These are phyloP conservation scores for Apiospora sp. DNA, from an alignment of 2,329 filamentous ascomycete genomes.

Conservation along the genomic window DNA sequence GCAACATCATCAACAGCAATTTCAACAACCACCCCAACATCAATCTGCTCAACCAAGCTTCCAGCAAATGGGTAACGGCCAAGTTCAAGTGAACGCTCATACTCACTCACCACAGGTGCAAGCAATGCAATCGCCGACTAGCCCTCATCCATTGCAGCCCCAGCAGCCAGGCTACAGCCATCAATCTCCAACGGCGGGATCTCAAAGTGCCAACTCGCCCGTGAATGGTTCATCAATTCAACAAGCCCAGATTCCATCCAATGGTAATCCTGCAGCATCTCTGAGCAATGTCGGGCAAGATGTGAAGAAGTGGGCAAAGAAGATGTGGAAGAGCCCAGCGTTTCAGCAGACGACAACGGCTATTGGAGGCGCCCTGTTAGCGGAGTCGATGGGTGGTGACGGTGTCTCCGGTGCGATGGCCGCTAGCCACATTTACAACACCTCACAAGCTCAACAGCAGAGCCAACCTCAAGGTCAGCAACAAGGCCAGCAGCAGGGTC, in stretches of 20 bases:
- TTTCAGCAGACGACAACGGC: slow-evolving; percentile 38
- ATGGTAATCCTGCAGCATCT: neutral
- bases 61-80: neutral
- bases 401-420: slow-evolving; percentile 30
- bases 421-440: slow-evolving; percentile 31
- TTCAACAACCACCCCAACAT: neutral
- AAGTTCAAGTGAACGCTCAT: neutral
- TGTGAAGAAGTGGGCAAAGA: slow-evolving; percentile 43
- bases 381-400: slow-evolving; percentile 33
- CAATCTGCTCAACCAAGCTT: neutral
- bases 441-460: slow-evolving; percentile 28
- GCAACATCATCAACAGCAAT: neutral
- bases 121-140: neutral
- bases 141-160: neutral
- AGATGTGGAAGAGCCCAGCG: slow-evolving; percentile 37
- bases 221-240: neutral
- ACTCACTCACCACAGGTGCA: neutral
- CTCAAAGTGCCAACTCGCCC: neutral
- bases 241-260: neutral
- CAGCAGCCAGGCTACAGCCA: slow-evolving; percentile 28
- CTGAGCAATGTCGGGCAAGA: slow-evolving; percentile 33
- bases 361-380: slow-evolving; percentile 35
- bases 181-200: neutral
- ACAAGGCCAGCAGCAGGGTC: slow-evolving; percentile 26
- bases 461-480: slow-evolving; percentile 4